Evolutionary conservation across 202 grass and related monocot genomes (phyloP).

Genomic region (Cymbopogon flexuosus): DNA sequence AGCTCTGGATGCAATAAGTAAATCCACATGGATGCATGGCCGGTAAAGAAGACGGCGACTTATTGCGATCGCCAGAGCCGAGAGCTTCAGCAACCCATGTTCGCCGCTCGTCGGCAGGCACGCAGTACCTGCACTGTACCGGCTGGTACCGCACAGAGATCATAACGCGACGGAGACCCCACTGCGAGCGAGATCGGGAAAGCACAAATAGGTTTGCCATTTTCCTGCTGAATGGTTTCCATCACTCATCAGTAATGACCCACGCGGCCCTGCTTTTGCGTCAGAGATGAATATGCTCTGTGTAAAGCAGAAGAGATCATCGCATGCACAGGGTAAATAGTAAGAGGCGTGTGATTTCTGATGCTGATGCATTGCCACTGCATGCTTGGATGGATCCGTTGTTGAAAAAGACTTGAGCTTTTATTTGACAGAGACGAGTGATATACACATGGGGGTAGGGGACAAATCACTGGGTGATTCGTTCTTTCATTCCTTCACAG

Average conservation of each 20-base stretch:
- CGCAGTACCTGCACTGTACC: conserved; percentile 23
- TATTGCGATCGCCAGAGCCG: conserved; percentile 20
- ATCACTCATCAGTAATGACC: not conserved
- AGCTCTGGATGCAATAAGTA: conserved; percentile 23
- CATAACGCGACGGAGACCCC: conserved; percentile 12
- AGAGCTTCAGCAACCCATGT: conserved; percentile 14
- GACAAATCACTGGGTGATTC: conserved; percentile 3
- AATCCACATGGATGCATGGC: conserved; percentile 25
- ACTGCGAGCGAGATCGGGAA: conserved; percentile 9
- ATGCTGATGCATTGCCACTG: not conserved
- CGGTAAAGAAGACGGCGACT: conserved; percentile 20
- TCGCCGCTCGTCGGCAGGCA: conserved; percentile 21
- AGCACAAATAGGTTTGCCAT: conserved; percentile 8
- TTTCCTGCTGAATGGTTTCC: not conserved
- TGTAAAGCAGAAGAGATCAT: not conserved
- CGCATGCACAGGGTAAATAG: not conserved
- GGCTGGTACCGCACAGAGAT: not conserved
- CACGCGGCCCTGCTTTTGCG: not conserved
- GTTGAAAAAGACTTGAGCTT: not conserved
- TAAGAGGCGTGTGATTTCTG: not conserved
- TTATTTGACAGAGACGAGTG: conserved; percentile 32
- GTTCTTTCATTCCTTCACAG: conserved; percentile 34
- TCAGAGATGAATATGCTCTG: not conserved
- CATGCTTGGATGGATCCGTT: not conserved
- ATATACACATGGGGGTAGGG: conserved; percentile 23